A percentile compares a stretch with the other conserved stretches of the same genome.
phyloP scores from a whole-genome alignment of 2,329 filamentous ascomycete genomes.

The Cercospora sp. region DNA sequence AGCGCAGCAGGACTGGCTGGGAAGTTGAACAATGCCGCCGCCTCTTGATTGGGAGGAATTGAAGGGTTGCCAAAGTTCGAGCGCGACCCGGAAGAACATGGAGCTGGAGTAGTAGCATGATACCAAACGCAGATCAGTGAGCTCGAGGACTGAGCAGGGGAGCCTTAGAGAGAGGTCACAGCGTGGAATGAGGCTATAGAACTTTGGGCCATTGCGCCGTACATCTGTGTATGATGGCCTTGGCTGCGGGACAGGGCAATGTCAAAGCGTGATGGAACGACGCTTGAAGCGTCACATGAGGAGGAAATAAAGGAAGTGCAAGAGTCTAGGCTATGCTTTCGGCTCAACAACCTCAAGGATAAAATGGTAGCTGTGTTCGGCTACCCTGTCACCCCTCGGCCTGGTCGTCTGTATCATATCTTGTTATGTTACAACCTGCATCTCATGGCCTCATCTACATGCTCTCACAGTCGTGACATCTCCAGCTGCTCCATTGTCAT shows the following conservation, averaged over 20 bases:
- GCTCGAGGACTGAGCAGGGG: background rate
- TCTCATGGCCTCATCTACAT: background rate
- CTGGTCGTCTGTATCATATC: background rate
- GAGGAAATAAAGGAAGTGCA: background rate
- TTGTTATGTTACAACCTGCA: background rate
- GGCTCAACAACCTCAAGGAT: background rate
- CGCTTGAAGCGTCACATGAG: background rate
- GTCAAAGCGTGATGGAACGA: background rate
- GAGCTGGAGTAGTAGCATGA: background rate
- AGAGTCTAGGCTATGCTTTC: background rate
- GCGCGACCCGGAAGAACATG: background rate
- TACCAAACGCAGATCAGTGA: background rate
- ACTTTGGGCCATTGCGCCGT: background rate
- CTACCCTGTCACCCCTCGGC: background rate
- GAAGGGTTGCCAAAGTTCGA: background rate
- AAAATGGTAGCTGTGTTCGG: background rate
- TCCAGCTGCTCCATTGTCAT: background rate
- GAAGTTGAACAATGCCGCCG: background rate
- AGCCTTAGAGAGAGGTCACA: background rate
- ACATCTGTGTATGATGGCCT: background rate
- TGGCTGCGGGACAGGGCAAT: background rate
- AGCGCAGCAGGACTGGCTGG: constrained; percentile 1
- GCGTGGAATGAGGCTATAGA: background rate
- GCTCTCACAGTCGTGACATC: background rate
- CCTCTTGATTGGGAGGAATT: background rate